Base-by-base conservation (phyloP, 306 rosid species). In the Gleditsia sinensis region DNA sequence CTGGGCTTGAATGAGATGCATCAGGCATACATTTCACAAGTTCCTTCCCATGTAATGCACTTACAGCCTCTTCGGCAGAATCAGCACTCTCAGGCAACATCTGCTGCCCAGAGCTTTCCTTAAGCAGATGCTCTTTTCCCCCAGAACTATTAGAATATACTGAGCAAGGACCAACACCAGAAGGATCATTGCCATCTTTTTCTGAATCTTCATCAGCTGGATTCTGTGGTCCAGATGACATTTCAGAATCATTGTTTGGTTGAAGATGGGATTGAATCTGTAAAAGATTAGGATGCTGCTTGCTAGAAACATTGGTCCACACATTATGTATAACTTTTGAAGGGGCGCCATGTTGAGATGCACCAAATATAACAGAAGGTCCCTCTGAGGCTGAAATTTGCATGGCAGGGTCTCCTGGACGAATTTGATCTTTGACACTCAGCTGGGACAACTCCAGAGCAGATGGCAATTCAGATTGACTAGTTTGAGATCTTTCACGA, bases 241-340 rank as follows among this genome's bases (percentile, higher is more conserved):
- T 81, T 71, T 70, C 87, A 64, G 56, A 51, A 66, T 65, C 56
- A 65, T 81, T 75, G 24, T 54, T 77, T 56, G 78, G 69, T 72
- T 81, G 88, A 59, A 79, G 76, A 68, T 50, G 90, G 32, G 91
- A 68, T 12, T 80, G 49, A 67, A 69, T 66, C 60, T 72, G 83
- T 39, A 71, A 69, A 50, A 84, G 58, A 60, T 80, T 84, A 49
- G 75, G 77, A 61, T 78, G 85, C 51, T 86, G 90, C 81, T 76
- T 90, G 72, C 78, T 61, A 33, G 91, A 81, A 75, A 89, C 86
- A 76, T 65, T 85, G 66, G 82, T 82, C 97, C 96, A 94, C 30
- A 84, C 79, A 76, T 89, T 86, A 32, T 86, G 82, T n/a, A 57
- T n/a, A 49, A 45, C 77, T 69, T 88, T 89, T n/a, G 88, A 78